Base-by-base conservation (phyloP, 129 eudicot genomes). In the Logfia minima region DNA sequence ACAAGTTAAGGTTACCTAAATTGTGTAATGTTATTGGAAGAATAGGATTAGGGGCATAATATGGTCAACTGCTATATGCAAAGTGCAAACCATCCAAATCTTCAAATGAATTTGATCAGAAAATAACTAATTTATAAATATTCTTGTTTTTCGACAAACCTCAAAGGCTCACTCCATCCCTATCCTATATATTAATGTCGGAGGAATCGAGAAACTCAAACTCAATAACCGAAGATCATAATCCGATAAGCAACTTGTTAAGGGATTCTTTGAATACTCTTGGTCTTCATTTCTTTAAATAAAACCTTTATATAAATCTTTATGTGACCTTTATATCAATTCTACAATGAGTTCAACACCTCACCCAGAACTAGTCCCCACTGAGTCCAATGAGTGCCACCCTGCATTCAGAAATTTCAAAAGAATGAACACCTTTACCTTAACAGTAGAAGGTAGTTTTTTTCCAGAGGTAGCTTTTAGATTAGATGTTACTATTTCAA, bases 311-410 rank as follows among this genome's bases (percentile, higher is more conserved):
- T 18, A 19, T 18, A 11, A 58, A 4, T 56, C 9, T 43, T 43
- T 43, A 43, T 6, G 52, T 43, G 52, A 66, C 9, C 37, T 58
- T 76, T 19, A 2, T 19, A 67, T 18, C 14, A 18, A 23, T 56
- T 24, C 78, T 78, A 86, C 62, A 93, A 62, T n/a, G 80, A 81
- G 64, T 87, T 93, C 74, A 93, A 78, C 74, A 93, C 92, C 77
- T 93, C 98, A 43, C 95, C 98, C 17, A 93, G 83, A 80, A 93
- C 92, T 69, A 93, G 83, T 69, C 90, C 96, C 98, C 98, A 93
- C 32, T 93, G 98, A 23, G 98, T 93, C 98, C 98, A 93, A 73
- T 93, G 98, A 66, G 96, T 93, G 59, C 98, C 98, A 45, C 98
- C 98, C 98, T 93, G 88, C 77, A 76, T 34, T 35, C 4, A 43